Base-by-base conservation (phyloP, 192 early-diverging fungal genomes). In the Irineochytrium annulatum region DNA sequence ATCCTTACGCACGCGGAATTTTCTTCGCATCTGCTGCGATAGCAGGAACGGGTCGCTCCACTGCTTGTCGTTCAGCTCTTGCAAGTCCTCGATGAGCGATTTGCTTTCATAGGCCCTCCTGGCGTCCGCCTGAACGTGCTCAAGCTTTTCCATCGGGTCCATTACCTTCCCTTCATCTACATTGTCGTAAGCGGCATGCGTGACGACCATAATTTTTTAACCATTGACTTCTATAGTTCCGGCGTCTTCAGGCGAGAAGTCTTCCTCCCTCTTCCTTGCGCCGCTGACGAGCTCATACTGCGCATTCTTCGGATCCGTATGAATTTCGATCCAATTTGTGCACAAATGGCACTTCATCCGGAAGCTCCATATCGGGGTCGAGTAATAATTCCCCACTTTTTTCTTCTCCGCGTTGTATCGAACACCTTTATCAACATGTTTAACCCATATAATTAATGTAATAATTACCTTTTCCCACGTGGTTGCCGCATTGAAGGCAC, bases 321-420 rank as follows among this genome's bases (percentile, higher is more conserved):
- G 90, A 22, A 97, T 92, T 63, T 92, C 91, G 33, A 97, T 87
- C 86, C 86, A 91, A 52, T 83, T 78, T 52, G 67, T 62, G 61
- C 94, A 97, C 30, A 92, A 70, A 60, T 91, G 90, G 66, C 94
- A 97, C 67, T 94, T 94, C 90, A 96, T 94, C 3, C 91, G 81
- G 72, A 97, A 96, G 44, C 82, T 83, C 69, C 76, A 87, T 30
- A 95, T 94, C 1, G 92, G 82, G 14, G 91, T 94, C 20, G 84
- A 80, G 65, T 85, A 86, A 65, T 95, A 97, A 29, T 80, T 91
- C 13, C 91, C 93, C 28, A 91, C 75, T 59, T 90, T 89, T 67
- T 91, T 92, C 76, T 97, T 97, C 66, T 97, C 90, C 2, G 94
- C 93, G 78, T 97, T 97, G 63, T 90, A 95, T 34, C 94, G 81